phyloP scores from a whole-genome alignment of 106 monocot genomes.

The Platanthera guangdongensis region DNA sequence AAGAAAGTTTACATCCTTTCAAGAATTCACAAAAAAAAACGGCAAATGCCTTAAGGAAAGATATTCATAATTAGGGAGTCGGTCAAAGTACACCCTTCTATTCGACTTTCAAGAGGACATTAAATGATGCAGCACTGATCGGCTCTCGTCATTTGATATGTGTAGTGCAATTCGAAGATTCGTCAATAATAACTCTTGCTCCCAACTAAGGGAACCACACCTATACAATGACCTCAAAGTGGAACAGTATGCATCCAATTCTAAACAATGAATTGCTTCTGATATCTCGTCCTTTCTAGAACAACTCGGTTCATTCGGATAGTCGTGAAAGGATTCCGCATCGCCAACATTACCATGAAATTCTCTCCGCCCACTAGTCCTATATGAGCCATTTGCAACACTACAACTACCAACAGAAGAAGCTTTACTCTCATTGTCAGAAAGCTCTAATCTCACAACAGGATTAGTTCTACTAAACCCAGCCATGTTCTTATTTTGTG shows the following conservation, averaged over 20 bases:
- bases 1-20: too few relatives aligned
- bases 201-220: constrained; percentile 24
- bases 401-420: constrained; percentile 25
- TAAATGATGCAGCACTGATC: constrained; percentile 7
- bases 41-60: too few relatives aligned
- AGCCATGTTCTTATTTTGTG: constrained; percentile 20
- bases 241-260: constrained; percentile 18
- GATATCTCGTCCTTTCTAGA: background rate
- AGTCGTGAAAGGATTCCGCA: constrained; percentile 3
- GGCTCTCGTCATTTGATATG: constrained; percentile 21
- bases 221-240: constrained; percentile 16
- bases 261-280: constrained; percentile 20
- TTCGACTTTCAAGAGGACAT: constrained; percentile 6
- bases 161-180: constrained; percentile 14
- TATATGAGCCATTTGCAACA: constrained; percentile 8
- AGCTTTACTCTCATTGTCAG: constrained; percentile 3
- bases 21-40: too few relatives aligned
- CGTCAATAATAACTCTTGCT: constrained; percentile 18
- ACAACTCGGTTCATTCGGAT: constrained; percentile 6
- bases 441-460: background rate
- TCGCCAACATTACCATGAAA: background rate
- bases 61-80: too few relatives aligned
- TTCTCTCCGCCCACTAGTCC: background rate
- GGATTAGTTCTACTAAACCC: constrained; percentile 15
- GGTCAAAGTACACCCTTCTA: background rate